Percentiles rank a stretch among this genome's conserved stretches.
phyloP scores from a whole-genome alignment of 2,329 filamentous ascomycete genomes.

The Didymosphaeria variabile region DNA sequence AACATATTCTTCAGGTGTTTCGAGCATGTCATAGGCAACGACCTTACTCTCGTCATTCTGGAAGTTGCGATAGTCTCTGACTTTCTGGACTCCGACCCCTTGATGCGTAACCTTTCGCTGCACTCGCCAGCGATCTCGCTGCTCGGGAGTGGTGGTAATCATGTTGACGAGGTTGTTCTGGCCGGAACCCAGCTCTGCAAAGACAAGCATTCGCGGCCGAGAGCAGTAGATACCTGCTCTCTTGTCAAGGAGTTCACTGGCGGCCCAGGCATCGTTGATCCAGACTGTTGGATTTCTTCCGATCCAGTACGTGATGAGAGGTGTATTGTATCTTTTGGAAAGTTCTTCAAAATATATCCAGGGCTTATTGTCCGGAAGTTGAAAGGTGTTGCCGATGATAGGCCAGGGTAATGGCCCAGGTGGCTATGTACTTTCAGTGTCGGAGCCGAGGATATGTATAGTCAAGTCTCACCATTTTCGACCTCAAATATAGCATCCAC shows the following conservation, averaged over 20 bases:
- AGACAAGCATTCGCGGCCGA: conserved; percentile 58
- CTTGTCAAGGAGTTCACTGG: conserved; percentile 64
- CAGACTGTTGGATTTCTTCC: conserved; percentile 49
- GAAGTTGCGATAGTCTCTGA: conserved; percentile 64
- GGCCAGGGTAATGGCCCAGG: conserved; percentile 65
- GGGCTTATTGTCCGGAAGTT: conserved; percentile 63
- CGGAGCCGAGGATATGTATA: background rate
- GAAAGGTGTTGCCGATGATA: conserved; percentile 65
- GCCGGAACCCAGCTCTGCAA: conserved; percentile 48
- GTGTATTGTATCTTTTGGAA: conserved; percentile 59
- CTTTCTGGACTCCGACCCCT: conserved; percentile 58
- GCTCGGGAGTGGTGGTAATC: conserved; percentile 39
- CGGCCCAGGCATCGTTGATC: conserved; percentile 58
- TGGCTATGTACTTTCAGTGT: conserved; percentile 50
- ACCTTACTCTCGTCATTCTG: conserved; percentile 68
- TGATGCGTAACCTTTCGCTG: conserved; percentile 47
- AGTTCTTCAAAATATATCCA: conserved; percentile 67
- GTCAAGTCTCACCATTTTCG: conserved; percentile 54
- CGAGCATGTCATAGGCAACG: conserved; percentile 61
- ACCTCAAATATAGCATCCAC: conserved; percentile 60
- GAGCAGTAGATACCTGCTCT: conserved; percentile 62
- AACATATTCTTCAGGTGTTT: conserved; percentile 58
- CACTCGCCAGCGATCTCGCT: conserved; percentile 43
- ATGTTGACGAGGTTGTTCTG: conserved; percentile 49
- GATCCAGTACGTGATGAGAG: conserved; percentile 66